Evolutionary conservation across 345 rosid genomes (phyloP), one percentile per base, ranked within the genome.

Genomic region (Kernera saxatilis): DNA sequence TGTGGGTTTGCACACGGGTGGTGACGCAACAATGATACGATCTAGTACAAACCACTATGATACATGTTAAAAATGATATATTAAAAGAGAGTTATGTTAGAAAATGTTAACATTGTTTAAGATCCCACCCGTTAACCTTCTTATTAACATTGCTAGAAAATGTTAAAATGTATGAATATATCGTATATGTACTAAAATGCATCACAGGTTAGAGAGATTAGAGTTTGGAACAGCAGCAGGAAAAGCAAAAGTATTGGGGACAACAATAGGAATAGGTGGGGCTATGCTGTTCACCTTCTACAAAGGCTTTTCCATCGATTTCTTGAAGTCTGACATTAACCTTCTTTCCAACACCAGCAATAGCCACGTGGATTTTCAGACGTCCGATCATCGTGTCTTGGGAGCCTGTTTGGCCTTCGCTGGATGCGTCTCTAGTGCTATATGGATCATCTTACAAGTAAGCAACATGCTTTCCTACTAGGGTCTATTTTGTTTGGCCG

Each of bases 241-340:
- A 6, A 80, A 79, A 53, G 85, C 85, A 30, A 88, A 84, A 52
- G 73, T 86, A 35, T 18, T 69, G 1, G 94, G 94, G 25, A 88
- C 91, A 33, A 5, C 79, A 36, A 8, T 81, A 8, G 88, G 89
- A 14, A 68, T 88, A 0, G 67, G 75, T 3, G 91, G 94, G 14
- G 91, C 88, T 7, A 84, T 84, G 86, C 41, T 83, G 0, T 72
- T 88, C 49, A 82, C 91, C 4, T 78, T 88, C 55, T 86, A 78
- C 70, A 86, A 83, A 69, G 89, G 94, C 2, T 9, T 32, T 3
- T 71, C 65, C 10, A 51, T 84, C 26, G 33, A 76, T 12, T 18
- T 76, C 2, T 76, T 55, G 75, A 73, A 90, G 17, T 76, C 84
- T 2, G 19, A 76, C 36, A 10, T 80, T 8, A 29, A 86, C 78